phyloP scores from a whole-genome alignment of 768 basidiomycete species.

The Infundibulicybe gibba region DNA sequence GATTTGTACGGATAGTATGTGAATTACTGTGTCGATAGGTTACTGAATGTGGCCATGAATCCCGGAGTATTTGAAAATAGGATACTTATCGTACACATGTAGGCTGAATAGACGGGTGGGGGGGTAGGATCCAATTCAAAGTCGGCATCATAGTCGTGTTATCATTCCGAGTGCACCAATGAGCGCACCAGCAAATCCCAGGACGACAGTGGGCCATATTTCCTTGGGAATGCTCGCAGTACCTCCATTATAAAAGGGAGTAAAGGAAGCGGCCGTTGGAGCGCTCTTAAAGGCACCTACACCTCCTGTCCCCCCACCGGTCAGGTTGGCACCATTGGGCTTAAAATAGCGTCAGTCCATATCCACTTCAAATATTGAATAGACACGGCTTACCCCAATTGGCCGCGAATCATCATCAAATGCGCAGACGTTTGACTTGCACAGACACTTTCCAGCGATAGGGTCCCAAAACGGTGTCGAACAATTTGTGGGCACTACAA shows the following conservation, averaged over 20 bases:
- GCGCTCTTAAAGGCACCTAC: conserved; percentile 12
- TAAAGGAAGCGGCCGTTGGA: conserved; percentile 29
- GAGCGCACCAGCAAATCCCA: conserved; percentile 33
- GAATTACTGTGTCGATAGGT: too few relatives aligned
- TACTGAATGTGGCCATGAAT: too few relatives aligned
- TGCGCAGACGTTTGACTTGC: conserved; percentile 49
- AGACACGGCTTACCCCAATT: conserved; percentile 49
- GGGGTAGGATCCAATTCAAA: too few relatives aligned
- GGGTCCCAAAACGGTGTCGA: conserved; percentile 84
- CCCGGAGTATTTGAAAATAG: too few relatives aligned
- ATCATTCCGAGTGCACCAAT: conserved; percentile 28
- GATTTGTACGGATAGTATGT: too few relatives aligned
- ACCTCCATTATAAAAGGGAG: conserved; percentile 44
- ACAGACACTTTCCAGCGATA: conserved; percentile 59
- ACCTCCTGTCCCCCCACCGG: conserved; percentile 53
- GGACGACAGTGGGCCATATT: conserved; percentile 26
- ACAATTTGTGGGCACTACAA: conserved; percentile 62
- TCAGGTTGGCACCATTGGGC: conserved; percentile 69
- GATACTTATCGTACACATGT: too few relatives aligned
- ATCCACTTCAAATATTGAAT: neutral
- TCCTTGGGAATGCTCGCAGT: conserved; percentile 23
- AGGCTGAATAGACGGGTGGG: too few relatives aligned
- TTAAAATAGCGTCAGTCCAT: conserved; percentile 17
- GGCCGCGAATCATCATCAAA: conserved; percentile 63
- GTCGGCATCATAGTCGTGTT: conserved; percentile 3